A percentile compares a stretch with the other conserved stretches of the same genome.
Conservation (phyloP, 1,284 basidiomycete species). For the Marasmius fiardii region DNA sequence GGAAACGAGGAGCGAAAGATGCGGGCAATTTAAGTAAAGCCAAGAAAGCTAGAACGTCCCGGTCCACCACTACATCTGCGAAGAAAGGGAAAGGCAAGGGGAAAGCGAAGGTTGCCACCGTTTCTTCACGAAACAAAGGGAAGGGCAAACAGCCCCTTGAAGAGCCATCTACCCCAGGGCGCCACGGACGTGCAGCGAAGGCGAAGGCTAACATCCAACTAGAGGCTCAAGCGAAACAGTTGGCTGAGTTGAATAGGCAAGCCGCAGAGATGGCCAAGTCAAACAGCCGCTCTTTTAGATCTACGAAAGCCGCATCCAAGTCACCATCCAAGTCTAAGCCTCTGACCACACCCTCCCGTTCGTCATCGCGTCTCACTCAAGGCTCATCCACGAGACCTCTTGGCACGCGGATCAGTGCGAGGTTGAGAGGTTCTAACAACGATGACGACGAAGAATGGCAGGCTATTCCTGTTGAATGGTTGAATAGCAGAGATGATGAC, state of each 20-base stretch:
- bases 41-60: constrained; percentile 15
- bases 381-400: constrained; percentile 26
- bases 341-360: neutral
- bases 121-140: neutral
- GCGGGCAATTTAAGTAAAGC: constrained; percentile 22
- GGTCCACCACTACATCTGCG: constrained; percentile 17
- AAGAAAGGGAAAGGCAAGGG: constrained; percentile 16
- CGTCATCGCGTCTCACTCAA: neutral
- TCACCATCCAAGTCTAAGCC: neutral
- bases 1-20: constrained; percentile 42
- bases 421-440: constrained; percentile 55
- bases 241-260: constrained; percentile 59
- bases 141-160: neutral
- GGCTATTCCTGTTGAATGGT: constrained; percentile 73
- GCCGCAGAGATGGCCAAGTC: constrained; percentile 23
- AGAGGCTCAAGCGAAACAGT: constrained; percentile 64
- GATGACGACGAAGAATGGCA: constrained; percentile 77
- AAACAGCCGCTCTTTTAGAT: neutral
- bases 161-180: constrained; percentile 24
- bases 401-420: constrained; percentile 65
- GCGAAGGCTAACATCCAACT: constrained; percentile 66
- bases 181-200: constrained; percentile 60
- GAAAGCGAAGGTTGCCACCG: constrained; percentile 3
- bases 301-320: neutral
- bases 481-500: constrained; percentile 29